phyloP scores from a whole-genome alignment of 2,329 filamentous ascomycete species.

The Cercospora zeae-maydis region DNA sequence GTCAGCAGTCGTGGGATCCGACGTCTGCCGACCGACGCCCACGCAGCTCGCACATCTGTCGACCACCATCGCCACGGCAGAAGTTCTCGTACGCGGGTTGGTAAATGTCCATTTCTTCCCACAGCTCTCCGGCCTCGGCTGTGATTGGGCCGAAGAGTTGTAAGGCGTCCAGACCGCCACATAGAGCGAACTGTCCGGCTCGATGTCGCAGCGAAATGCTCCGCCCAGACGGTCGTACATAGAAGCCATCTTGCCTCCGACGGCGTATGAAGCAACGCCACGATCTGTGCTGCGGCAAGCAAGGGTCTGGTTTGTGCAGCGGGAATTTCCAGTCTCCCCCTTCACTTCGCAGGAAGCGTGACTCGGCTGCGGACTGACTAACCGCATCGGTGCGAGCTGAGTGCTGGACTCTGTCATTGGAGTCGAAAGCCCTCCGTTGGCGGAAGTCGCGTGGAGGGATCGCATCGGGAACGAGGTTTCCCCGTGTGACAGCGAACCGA shows the following conservation, averaged over 20 bases:
- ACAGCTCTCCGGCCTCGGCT: not conserved
- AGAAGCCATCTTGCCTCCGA: not conserved
- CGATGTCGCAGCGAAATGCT: not conserved
- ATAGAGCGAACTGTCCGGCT: not conserved
- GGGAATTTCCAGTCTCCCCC: not conserved
- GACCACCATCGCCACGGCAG: not conserved
- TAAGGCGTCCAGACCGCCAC: not conserved
- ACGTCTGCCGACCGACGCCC: not conserved
- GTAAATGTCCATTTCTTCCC: not conserved
- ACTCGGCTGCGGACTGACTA: not conserved
- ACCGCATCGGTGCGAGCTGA: not conserved
- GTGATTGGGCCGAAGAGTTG: not conserved
- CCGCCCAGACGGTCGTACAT: not conserved
- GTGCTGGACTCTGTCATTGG: not conserved
- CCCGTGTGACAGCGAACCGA: not conserved
- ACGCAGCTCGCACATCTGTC: not conserved
- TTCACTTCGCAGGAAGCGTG: not conserved
- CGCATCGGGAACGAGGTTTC: not conserved
- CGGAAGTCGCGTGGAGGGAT: not conserved
- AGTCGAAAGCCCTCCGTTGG: not conserved
- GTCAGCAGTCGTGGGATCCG: not conserved
- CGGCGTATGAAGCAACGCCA: not conserved
- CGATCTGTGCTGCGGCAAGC: not conserved
- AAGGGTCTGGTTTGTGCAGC: not conserved
- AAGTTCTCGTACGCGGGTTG: not conserved